These are phyloP conservation scores for Pseudocercospora eumusae DNA, from an alignment of 2,329 filamentous ascomycete genomes.

Conservation along the genomic window DNA sequence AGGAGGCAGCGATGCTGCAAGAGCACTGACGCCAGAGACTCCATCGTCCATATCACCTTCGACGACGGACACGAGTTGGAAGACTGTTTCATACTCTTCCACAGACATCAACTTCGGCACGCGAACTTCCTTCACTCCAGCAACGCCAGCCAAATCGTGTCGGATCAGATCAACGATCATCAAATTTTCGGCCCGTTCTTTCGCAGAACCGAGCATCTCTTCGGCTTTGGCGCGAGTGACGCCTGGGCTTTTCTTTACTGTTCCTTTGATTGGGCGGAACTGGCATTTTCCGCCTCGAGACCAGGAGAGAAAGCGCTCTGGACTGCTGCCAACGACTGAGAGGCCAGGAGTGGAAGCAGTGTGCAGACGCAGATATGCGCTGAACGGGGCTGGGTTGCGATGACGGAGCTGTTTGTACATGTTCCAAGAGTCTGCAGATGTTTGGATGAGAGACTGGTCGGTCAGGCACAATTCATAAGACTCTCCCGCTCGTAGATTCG, in stretches of 20 bases:
- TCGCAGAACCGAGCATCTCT: conserved; percentile 72
- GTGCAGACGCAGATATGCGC: conserved; percentile 74
- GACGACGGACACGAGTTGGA: conserved; percentile 86
- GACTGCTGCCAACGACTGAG: conserved; percentile 79
- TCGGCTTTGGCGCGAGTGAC: conserved; percentile 73
- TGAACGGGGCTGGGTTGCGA: conserved; percentile 80
- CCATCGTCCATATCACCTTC: conserved; percentile 62
- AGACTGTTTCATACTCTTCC: conserved; percentile 88
- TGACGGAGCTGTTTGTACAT: conserved; percentile 70
- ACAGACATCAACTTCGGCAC: conserved; percentile 81
- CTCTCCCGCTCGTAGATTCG: conserved; percentile 71
- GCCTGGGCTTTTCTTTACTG: conserved; percentile 72
- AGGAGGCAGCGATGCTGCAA: conserved; percentile 77
- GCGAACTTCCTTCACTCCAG: conserved; percentile 55
- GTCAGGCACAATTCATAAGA: conserved; percentile 87
- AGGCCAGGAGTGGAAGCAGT: conserved; percentile 38
- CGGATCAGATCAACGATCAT: conserved; percentile 98
- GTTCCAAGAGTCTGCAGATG: conserved; percentile 55
- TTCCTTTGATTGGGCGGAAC: conserved; percentile 95
- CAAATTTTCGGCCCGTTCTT: conserved; percentile 92
- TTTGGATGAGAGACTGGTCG: conserved; percentile 66
- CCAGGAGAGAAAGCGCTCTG: conserved; percentile 83
- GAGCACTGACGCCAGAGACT: conserved; percentile 69
- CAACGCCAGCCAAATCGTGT: conserved; percentile 82
- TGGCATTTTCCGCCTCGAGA: conserved; percentile 62